Evolutionary conservation across 805 yeast genomes (phyloP).

Genomic region (Wickerhamomyces silvicola): DNA sequence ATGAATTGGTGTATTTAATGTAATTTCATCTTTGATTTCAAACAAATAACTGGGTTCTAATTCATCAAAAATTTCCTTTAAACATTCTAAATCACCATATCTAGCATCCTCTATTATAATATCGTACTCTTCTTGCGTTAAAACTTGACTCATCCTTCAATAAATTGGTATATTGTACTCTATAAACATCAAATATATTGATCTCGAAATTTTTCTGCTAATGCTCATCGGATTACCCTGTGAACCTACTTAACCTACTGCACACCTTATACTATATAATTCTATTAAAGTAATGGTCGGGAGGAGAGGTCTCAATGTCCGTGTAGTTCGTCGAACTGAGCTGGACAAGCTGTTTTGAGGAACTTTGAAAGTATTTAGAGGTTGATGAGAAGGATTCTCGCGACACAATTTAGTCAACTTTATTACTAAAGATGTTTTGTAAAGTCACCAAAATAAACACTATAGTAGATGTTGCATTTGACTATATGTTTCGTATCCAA

Average conservation of each 20-base stretch:
- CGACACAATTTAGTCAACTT: slow-evolving; percentile 12
- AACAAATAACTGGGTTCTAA: slow-evolving; percentile 37
- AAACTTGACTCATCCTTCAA: slow-evolving; percentile 11
- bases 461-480: slow-evolving; percentile 6
- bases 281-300: too few species aligned
- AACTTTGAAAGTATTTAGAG: slow-evolving; percentile 15
- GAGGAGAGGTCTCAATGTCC: slow-evolving; percentile 22
- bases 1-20: slow-evolving; percentile 76
- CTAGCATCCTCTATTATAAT: slow-evolving; percentile 80
- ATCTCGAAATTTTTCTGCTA: too few species aligned
- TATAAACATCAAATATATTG: neutral
- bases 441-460: neutral
- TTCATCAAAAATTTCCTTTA: slow-evolving; percentile 60
- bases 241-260: too few species aligned
- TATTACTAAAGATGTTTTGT: slow-evolving; percentile 1
- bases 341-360: slow-evolving; percentile 27
- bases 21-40: slow-evolving; percentile 53
- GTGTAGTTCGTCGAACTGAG: slow-evolving; percentile 23
- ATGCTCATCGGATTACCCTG: too few species aligned
- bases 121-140: slow-evolving; percentile 73
- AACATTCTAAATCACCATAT: slow-evolving; percentile 75
- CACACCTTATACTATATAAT: neutral
- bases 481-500: slow-evolving; percentile 12
- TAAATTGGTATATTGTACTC: too few species aligned
- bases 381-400: slow-evolving; percentile 10